Percentiles rank a stretch among this genome's conserved stretches.
Conservation (phyloP, 1,139 yeast species). For the Protomyces gravidus region DNA sequence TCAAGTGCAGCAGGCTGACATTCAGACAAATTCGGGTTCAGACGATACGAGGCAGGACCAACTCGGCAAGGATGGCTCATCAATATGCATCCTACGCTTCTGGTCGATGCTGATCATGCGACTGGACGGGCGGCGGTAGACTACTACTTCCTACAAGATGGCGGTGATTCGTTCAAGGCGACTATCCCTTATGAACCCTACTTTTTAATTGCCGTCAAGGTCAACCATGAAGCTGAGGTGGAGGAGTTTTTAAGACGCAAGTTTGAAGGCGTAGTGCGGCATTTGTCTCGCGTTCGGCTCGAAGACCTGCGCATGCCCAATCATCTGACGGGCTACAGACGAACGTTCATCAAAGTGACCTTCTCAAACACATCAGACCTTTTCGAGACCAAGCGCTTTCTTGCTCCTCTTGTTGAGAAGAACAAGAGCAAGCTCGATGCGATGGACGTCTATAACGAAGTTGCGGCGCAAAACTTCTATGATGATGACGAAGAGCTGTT, state of each 20-base stretch:
- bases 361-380: constrained; percentile 77
- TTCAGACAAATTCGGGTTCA: constrained; percentile 70
- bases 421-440: constrained; percentile 63
- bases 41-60: constrained; percentile 68
- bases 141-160: constrained; percentile 92
- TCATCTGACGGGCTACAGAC: constrained; percentile 74
- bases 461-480: constrained; percentile 35
- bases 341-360: constrained; percentile 59
- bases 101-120: constrained; percentile 53
- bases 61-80: constrained; percentile 78
- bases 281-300: constrained; percentile 53
- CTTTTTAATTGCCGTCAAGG: constrained; percentile 65
- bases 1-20: too few species aligned
- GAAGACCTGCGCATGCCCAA: constrained; percentile 80
- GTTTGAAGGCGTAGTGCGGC: constrained; percentile 61
- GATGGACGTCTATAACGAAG: constrained; percentile 59
- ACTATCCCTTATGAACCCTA: constrained; percentile 84
- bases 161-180: constrained; percentile 92
- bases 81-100: constrained; percentile 63
- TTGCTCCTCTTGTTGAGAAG: constrained; percentile 65
- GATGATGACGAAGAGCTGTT: constrained; percentile 35
- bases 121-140: constrained; percentile 84
- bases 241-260: constrained; percentile 75
- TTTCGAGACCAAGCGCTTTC: constrained; percentile 62
- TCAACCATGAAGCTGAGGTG: constrained; percentile 69